Percentiles rank a stretch among this genome's conserved stretches.
phyloP scores from a whole-genome alignment of 495 filamentous ascomycete genomes.

The Elasticomyces elasticus region DNA sequence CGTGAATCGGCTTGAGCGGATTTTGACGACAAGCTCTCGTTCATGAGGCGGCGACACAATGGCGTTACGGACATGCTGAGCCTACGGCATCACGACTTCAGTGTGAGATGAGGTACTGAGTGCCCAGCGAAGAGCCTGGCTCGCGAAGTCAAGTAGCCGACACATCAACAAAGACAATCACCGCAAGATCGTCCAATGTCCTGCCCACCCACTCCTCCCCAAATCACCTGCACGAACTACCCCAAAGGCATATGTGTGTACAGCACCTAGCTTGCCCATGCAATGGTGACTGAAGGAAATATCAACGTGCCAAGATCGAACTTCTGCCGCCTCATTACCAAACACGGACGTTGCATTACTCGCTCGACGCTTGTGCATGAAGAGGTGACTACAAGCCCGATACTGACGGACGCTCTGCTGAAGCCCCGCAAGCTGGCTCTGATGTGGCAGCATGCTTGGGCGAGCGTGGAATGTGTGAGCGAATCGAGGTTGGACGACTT shows the following conservation, averaged over 20 bases:
- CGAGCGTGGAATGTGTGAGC: too few relatives aligned
- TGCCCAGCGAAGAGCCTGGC: background rate
- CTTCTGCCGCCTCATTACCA: constrained; percentile 74
- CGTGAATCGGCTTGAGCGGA: constrained; percentile 49
- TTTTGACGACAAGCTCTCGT: background rate
- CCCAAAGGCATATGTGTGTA: constrained; percentile 96
- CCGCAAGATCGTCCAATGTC: background rate
- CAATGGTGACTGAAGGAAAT: constrained; percentile 84
- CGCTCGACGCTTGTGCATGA: constrained; percentile 74
- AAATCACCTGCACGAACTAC: background rate
- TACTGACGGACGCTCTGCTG: too few relatives aligned
- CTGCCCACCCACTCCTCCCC: constrained; percentile 17
- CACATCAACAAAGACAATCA: background rate
- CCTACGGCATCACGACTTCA: background rate
- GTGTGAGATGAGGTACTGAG: background rate
- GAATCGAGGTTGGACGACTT: too few relatives aligned
- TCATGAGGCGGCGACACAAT: constrained; percentile 8
- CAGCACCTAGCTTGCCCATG: constrained; percentile 74
- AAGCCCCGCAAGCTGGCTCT: too few relatives aligned
- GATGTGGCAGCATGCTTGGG: too few relatives aligned
- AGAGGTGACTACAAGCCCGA: constrained; percentile 71
- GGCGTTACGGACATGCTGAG: constrained; percentile 20
- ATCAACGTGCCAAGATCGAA: constrained; percentile 78
- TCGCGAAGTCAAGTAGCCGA: background rate
- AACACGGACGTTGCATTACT: constrained; percentile 55